These are phyloP conservation scores for Maudiozyma humilis DNA, from an alignment of 1,139 yeast genomes.

Conservation along the genomic window DNA sequence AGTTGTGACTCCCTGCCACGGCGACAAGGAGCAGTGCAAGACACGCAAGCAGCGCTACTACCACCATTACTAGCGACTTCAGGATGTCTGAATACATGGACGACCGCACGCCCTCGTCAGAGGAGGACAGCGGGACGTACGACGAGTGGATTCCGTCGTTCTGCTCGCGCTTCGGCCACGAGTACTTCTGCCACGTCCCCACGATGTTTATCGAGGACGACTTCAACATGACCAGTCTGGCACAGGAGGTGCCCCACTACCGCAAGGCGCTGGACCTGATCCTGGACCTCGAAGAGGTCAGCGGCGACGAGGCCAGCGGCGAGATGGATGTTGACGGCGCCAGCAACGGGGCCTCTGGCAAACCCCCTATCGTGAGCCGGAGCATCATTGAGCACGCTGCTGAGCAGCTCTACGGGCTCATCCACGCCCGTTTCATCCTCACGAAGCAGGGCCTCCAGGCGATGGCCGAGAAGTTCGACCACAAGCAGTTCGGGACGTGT, in stretches of 20 bases:
- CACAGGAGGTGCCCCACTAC: conserved; percentile 80
- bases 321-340: not conserved
- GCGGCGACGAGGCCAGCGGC: conserved; percentile 29
- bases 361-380: conserved; percentile 37
- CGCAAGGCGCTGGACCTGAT: conserved; percentile 88
- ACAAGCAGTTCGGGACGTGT: conserved; percentile 83
- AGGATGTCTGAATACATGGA: conserved; percentile 23
- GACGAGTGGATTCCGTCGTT: conserved; percentile 88
- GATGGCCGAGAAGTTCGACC: conserved; percentile 93
- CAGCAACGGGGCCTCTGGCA: conserved; percentile 11
- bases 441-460: conserved; percentile 85
- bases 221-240: conserved; percentile 84
- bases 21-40: too few relatives aligned
- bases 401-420: conserved; percentile 82
- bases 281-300: conserved; percentile 76
- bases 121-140: conserved; percentile 29
- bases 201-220: conserved; percentile 95
- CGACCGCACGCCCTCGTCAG: conserved; percentile 20
- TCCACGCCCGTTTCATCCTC: conserved; percentile 85
- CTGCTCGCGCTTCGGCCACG: conserved; percentile 84
- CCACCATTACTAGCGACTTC: not conserved
- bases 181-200: conserved; percentile 84
- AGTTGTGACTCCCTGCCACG: too few relatives aligned
- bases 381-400: conserved; percentile 79
- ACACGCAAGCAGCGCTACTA: not conserved